A percentile compares a stretch with the other conserved stretches of the same genome.
Evolutionary conservation across 495 filamentous ascomycete species (phyloP).

Genomic region (Sordaria brevicollis): DNA sequence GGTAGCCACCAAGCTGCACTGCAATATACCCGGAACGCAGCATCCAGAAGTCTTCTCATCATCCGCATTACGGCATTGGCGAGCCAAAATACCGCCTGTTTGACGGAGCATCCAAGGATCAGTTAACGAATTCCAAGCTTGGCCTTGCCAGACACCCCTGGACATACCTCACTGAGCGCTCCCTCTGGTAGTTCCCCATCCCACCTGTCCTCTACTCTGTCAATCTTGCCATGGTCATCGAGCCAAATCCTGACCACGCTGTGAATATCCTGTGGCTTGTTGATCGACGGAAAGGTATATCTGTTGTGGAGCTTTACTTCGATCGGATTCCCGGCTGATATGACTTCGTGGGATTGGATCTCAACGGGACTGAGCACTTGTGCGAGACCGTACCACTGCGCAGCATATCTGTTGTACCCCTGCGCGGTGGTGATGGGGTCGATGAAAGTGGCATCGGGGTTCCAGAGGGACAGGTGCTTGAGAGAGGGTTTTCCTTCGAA

Average conservation of each 20-base stretch:
- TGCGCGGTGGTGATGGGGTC: conserved; percentile 42
- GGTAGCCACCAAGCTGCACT: conserved; percentile 28
- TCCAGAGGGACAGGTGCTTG: conserved; percentile 46
- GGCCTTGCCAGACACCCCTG: not conserved
- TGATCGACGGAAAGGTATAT: conserved; percentile 44
- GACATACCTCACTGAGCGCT: conserved; percentile 37
- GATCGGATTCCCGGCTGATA: conserved; percentile 44
- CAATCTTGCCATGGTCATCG: conserved; percentile 35
- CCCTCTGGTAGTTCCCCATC: conserved; percentile 42
- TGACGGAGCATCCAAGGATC: not conserved
- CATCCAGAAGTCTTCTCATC: not conserved
- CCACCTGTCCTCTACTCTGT: conserved; percentile 48
- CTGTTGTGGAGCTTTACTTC: conserved; percentile 38
- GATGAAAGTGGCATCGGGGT: conserved; percentile 32
- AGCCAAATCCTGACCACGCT: conserved; percentile 38
- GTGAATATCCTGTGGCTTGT: conserved; percentile 41
- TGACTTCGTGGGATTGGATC: conserved; percentile 39
- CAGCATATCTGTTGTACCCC: conserved; percentile 38
- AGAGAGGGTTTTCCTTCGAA: conserved; percentile 47
- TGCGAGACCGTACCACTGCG: conserved; percentile 39
- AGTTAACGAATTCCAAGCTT: not conserved
- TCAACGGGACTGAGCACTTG: conserved; percentile 23
- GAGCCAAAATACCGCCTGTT: not conserved
- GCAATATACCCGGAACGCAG: conserved; percentile 14
- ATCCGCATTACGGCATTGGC: not conserved